A percentile compares a stretch with the other conserved stretches of the same genome.
Evolutionary conservation across 352 stramenopile genomes (phyloP).

Genomic region (Globisporangium middletonii): DNA sequence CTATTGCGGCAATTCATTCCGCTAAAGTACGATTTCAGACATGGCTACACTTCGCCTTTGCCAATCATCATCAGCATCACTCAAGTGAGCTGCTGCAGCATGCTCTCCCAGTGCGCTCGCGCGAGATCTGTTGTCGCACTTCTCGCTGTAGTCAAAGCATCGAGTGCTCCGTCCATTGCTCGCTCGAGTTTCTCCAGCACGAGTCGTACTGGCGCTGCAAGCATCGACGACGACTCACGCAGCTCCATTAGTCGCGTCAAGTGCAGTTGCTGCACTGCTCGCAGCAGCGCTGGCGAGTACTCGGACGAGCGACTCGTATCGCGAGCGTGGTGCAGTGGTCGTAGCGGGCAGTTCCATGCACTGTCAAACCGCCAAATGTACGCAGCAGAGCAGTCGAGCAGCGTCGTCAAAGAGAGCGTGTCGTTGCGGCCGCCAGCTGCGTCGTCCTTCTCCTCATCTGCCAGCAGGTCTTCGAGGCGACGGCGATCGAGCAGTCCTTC

Average conservation of each 20-base stretch:
- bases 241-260: not conserved
- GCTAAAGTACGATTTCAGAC: not conserved
- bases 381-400: not conserved
- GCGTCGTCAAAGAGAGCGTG: not conserved
- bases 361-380: not conserved
- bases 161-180: not conserved
- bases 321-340: not conserved
- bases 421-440: not conserved
- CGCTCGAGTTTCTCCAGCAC: not conserved
- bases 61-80: not conserved
- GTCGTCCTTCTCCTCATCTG: not conserved
- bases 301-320: not conserved
- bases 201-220: not conserved
- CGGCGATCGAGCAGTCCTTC: not conserved
- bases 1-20: not conserved
- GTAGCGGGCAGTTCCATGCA: not conserved
- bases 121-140: too few species aligned
- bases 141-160: not conserved
- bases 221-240: not conserved
- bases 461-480: not conserved
- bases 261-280: not conserved
- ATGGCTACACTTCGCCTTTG: not conserved
- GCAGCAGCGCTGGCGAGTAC: not conserved
- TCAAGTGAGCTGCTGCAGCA: not conserved
- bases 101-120: not conserved